Evolutionary conservation across 495 filamentous ascomycete genomes (phyloP), one percentile per base, ranked within the genome.

Genomic region (Ramalina peruviana): DNA sequence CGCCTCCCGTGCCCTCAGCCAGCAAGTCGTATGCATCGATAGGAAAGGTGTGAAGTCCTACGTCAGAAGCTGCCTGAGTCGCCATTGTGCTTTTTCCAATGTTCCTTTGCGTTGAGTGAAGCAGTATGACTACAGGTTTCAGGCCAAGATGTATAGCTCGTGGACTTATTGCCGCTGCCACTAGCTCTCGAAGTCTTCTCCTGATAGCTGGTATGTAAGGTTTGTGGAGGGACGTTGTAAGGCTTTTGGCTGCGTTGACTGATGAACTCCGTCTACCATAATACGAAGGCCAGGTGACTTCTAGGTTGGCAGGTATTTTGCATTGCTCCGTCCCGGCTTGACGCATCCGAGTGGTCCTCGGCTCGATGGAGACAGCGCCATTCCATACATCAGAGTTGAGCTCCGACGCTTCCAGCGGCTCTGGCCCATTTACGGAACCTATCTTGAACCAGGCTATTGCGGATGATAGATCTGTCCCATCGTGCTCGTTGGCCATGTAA

Each of bases 11-110:
- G 17, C 87, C 85, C 57, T 96, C 90, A 10, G 87, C 86, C 12
- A 94, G 69, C 43, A 97, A 87, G 55, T 98, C 93, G 61, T 93
- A 94, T 0, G 87, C 84, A 61, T 96, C 87, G 50, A 98, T 83
- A 11, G 80, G 67, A 59, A 96, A 97, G 1, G 79, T 82, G 62
- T 98, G 92, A 3, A 96, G 66, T 12, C 93, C 92, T 43, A 96
- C 81, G 53, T 96, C 92, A 0, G 80, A 74, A 58, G 85, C 88
- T 3, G 89, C 86, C n/a, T 75, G 75, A 1, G 69, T 72, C 0
- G 87, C 87, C 7, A 88, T 58, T 4, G 79, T 84, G 16, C 81
- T 73, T 62, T 98, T 98, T 21, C 92, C 92, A 55, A 97, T 94
- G 42, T 83, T 82, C 40, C 93, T 78, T 57, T 98, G 92, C 4